Evolutionary conservation across 495 filamentous ascomycete genomes (phyloP), one percentile per base, ranked within the genome.

Genomic region (Tuber microsphaerosporum): DNA sequence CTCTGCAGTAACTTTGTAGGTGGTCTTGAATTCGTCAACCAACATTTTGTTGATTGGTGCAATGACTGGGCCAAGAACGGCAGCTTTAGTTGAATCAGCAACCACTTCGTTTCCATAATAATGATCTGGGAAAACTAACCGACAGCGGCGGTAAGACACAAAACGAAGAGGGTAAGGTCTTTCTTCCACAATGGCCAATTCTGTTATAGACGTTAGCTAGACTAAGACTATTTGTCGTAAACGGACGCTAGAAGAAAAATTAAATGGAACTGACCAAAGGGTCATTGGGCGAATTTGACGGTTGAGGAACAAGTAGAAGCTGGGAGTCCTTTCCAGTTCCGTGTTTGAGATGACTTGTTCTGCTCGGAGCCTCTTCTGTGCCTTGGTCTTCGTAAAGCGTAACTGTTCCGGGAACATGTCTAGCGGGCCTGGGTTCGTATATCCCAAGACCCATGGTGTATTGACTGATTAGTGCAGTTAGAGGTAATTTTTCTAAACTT

Each of bases 281-380:
- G 76, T 89, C 88, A 75, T 89, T 89, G 0, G 87, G 87, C 26
- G 84, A 86, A 75, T 88, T 84, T 19, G 85, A 86, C 26, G 88
- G 88, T 79, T 89, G 88, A 17, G 88, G 87, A 43, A 87, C 84
- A 48, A 89, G 83, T 61, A 89, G 86, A 19, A 89, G 82, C 76
- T 87, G 78, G 0, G 84, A 83, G 69, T 84, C 80, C 69, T 85
- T 84, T 9, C 87, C 87, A 9, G 81, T 86, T 37, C 84, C 87
- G 76, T 87, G 86, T 80, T 88, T 89, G 22, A 88, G 84, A 75
- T 72, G 71, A 56, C 34, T 75, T 39, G 51, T 69, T 44, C 42
- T 61, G 10, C 46, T 16, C 2, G 71, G 69, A 14, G 79, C 71
- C 41, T 81, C 79, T 41, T 76, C 75, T 22, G 72, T 68, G 37